Percentiles rank a stretch among this genome's conserved stretches.
Conservation (phyloP, 768 basidiomycete genomes). For the Chalciporus chontae region DNA sequence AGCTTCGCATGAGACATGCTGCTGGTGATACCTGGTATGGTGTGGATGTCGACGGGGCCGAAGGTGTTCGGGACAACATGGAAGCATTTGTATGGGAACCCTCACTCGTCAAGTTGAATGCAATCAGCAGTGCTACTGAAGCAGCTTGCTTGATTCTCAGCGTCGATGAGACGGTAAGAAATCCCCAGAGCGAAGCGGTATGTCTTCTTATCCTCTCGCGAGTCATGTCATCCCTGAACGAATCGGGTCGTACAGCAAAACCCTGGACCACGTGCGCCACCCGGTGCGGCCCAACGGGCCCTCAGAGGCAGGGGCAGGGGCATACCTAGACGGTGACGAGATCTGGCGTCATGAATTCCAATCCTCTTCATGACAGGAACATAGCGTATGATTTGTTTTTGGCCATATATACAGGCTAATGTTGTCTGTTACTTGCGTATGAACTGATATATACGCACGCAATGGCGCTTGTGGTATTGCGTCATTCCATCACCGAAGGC, state of each 20-base stretch:
- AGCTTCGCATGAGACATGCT: constrained; percentile 94
- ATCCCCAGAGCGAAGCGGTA: constrained; percentile 92
- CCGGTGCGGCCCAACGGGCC: constrained; percentile 86
- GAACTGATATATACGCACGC: background rate
- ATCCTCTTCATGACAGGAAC: constrained; percentile 6
- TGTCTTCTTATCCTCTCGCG: constrained; percentile 25
- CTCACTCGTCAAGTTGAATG: constrained; percentile 90
- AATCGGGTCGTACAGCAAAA: constrained; percentile 49
- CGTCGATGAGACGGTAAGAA: constrained; percentile 96
- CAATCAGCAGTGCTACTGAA: constrained; percentile 92
- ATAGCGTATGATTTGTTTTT: constrained; percentile 21
- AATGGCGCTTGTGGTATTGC: too few relatives aligned
- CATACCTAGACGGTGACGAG: constrained; percentile 58
- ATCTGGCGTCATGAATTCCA: constrained; percentile 8
- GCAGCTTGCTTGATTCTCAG: constrained; percentile 94
- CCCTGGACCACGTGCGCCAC: constrained; percentile 84
- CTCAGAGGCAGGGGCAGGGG: constrained; percentile 86
- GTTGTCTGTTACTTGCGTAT: background rate
- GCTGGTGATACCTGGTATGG: constrained; percentile 87
- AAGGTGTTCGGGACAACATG: constrained; percentile 93
- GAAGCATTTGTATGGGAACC: constrained; percentile 99
- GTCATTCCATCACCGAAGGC: too few relatives aligned
- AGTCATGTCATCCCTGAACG: constrained; percentile 6
- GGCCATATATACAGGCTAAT: constrained; percentile 14
- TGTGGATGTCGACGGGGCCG: constrained; percentile 87